Evolutionary conservation across 805 yeast species (phyloP).

Genomic region (Zygotorulaspora chibaensis): DNA sequence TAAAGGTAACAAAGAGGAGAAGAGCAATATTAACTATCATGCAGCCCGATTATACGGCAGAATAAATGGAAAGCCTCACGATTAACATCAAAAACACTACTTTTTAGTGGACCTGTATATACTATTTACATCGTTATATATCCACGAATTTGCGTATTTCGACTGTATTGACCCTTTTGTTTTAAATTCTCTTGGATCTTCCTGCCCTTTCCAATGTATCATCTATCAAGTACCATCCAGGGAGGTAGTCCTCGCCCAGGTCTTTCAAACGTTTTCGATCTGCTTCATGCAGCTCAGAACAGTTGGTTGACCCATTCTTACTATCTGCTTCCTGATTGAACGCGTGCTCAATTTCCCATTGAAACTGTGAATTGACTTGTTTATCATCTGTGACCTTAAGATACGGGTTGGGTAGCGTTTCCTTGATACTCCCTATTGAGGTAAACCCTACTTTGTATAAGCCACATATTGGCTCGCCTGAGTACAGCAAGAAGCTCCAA

Average conservation of each 20-base stretch:
- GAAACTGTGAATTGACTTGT: slow-evolving; percentile 11
- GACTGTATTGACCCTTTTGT: background rate
- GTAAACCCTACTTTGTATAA: slow-evolving; percentile 85
- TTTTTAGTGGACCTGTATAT: slow-evolving; percentile 8
- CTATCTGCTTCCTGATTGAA: slow-evolving; percentile 9
- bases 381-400: slow-evolving; percentile 26
- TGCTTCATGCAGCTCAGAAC: slow-evolving; percentile 8
- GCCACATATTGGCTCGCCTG: slow-evolving; percentile 62
- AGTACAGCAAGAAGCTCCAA: slow-evolving; percentile 72
- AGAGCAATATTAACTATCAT: slow-evolving; percentile 49
- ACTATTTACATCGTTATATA: slow-evolving; percentile 2
- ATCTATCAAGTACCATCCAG: slow-evolving; percentile 35
- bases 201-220: slow-evolving; percentile 34
- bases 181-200: slow-evolving; percentile 18
- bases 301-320: slow-evolving; percentile 6
- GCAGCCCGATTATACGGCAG: slow-evolving; percentile 48
- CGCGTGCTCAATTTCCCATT: slow-evolving; percentile 28
- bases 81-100: slow-evolving; percentile 12
- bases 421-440: slow-evolving; percentile 74
- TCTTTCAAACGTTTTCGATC: slow-evolving; percentile 12
- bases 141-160: background rate
- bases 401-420: slow-evolving; percentile 70
- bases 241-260: slow-evolving; percentile 16
- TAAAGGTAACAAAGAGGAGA: slow-evolving; percentile 25
- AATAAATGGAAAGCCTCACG: slow-evolving; percentile 46